Conservation (phyloP, 139 green algal species). For the Chlamydomonas asymmetrica region DNA sequence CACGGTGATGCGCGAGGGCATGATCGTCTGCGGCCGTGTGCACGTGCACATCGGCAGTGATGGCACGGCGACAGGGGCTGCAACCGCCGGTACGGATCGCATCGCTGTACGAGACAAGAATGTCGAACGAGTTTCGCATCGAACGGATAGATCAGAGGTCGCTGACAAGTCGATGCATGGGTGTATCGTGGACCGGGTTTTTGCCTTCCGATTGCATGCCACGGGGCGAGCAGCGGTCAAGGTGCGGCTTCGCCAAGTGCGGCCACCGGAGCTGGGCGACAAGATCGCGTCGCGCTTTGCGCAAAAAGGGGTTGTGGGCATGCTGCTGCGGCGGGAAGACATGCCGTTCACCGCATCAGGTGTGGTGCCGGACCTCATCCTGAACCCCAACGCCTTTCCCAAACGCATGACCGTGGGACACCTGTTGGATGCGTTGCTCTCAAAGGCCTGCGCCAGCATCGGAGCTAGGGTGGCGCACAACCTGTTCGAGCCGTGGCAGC, state of each 20-base stretch:
- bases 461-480: no score
- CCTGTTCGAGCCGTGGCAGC: no score
- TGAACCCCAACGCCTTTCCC: constrained; percentile 38
- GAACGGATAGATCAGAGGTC: background rate
- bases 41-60: no score
- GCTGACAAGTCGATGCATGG: constrained; percentile 38
- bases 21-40: no score
- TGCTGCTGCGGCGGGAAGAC: constrained; percentile 14
- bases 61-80: no score
- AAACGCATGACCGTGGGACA: constrained; percentile 29
- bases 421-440: constrained; percentile 23
- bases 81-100: no score
- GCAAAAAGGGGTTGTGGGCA: constrained; percentile 37
- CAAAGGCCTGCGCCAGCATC: constrained; percentile 25
- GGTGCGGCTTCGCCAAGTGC: constrained; percentile 49
- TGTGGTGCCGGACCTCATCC: constrained; percentile 33
- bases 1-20: no score
- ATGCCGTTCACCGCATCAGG: constrained; percentile 60
- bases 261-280: constrained; percentile 63
- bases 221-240: constrained; percentile 56
- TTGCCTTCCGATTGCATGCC: constrained; percentile 34
- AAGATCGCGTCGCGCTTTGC: constrained; percentile 52
- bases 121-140: no score
- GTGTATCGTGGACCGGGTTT: constrained; percentile 40
- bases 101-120: no score